Base-by-base conservation (phyloP, 306 rosid species). In the Cicer judaicum region DNA sequence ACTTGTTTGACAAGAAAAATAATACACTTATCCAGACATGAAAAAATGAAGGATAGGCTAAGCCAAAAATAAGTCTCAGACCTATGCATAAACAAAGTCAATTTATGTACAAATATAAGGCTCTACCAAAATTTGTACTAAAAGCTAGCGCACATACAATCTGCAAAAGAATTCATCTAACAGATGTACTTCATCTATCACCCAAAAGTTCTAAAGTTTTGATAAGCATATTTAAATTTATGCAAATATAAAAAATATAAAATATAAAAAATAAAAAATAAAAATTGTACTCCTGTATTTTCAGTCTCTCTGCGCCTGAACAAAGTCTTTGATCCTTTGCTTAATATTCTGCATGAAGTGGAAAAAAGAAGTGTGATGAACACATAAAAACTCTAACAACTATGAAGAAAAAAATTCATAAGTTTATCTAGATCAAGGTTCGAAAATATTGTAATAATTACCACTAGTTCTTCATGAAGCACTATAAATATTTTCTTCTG, bases 401-500 rank as follows among this genome's bases (percentile, higher is more conserved):
- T 64, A 74, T 38, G 44, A 47, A 69, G 24, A 15, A 29, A 14
- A 66, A 39, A 6, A 8, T 43, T 43, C 19, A 52, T 43, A 9
- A 56, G 38, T 64, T 77, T 9, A 42, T 56, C 24, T 34, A 21
- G 73, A 76, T 68, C 19, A 54, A 76, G 50, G 69, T 64, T 39
- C 11, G 5, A 70, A 53, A 62, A 34, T 54, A 60, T 81, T 41
- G 52, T 44, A 79, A 42, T 67, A 75, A 82, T 82, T 73, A 92
- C 99, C 95, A 84, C 81, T 75, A 94, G 54, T 84, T 94, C 99
- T 75, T 79, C 75, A 57, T 94, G 97, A 68, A 94, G 90, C 81
- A 94, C 95, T 46, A 88, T n/a, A 81, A 94, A 94, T 87, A 94
- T 92, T 55, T 84, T 87, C 80, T 92, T 94, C 91, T 85, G 84